Percentiles rank a stretch among this genome's conserved stretches.
Evolutionary conservation across 345 rosid genomes (phyloP).

Genomic region (Leavenworthia alabamica): DNA sequence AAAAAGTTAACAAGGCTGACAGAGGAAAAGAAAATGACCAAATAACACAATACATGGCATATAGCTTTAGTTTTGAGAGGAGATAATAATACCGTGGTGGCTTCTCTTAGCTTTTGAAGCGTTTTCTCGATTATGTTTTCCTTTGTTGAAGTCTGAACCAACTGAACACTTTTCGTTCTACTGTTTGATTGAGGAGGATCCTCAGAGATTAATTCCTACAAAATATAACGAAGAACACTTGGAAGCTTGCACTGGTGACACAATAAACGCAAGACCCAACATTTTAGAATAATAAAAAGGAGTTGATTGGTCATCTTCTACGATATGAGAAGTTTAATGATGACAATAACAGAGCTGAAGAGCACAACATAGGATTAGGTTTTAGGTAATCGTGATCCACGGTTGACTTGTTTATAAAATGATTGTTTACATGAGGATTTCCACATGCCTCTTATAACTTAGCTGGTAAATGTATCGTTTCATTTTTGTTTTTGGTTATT

Average conservation of each 20-base stretch:
- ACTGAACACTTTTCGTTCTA: constrained; percentile 34
- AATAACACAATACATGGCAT: not conserved
- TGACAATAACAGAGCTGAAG: not conserved
- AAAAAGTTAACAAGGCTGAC: not conserved
- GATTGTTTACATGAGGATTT: not conserved
- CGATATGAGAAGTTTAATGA: constrained; percentile 14
- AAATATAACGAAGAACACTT: constrained; percentile 19
- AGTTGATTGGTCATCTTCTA: constrained; percentile 11
- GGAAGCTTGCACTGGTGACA: constrained; percentile 8
- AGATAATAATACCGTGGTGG: constrained; percentile 65
- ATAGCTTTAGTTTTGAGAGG: not conserved
- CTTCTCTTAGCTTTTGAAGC: constrained; percentile 70
- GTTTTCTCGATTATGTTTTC: constrained; percentile 63
- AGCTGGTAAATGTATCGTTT: not conserved
- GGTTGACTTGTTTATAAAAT: not conserved
- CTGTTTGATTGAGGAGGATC: constrained; percentile 27
- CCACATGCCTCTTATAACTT: not conserved
- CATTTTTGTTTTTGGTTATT: not conserved
- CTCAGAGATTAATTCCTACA: constrained; percentile 41
- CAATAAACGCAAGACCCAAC: not conserved
- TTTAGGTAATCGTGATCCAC: not conserved
- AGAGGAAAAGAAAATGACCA: constrained; percentile 8
- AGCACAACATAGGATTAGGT: constrained; percentile 5
- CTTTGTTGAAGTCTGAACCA: constrained; percentile 49
- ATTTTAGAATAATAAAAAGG: not conserved